Evolutionary conservation across 352 stramenopile genomes (phyloP).

Genomic region (Bremia lactucae): DNA sequence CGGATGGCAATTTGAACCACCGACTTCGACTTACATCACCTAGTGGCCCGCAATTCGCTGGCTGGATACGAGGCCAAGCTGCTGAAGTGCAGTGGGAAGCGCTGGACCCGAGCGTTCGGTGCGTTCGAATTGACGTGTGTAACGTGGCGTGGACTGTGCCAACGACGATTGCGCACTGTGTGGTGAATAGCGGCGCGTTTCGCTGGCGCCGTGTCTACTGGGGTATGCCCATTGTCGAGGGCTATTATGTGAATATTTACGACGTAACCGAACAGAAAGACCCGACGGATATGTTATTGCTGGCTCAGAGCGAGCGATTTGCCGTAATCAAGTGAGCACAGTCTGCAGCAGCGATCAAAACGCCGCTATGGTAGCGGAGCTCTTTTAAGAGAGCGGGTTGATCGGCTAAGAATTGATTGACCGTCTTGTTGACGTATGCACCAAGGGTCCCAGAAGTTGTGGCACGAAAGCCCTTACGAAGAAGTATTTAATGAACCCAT

Average conservation of each 20-base stretch:
- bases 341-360: constrained; percentile 9
- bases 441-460: constrained; percentile 2
- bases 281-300: constrained; percentile 30
- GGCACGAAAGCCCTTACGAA: constrained; percentile 14
- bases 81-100: constrained; percentile 74
- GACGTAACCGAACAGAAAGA: constrained; percentile 52
- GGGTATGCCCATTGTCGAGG: constrained; percentile 76
- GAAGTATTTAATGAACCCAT: constrained; percentile 35
- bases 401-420: neutral
- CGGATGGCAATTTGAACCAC: constrained; percentile 16
- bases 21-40: constrained; percentile 47
- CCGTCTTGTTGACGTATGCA: constrained; percentile 1
- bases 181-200: constrained; percentile 58
- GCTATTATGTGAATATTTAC: constrained; percentile 86
- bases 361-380: constrained; percentile 15
- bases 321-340: constrained; percentile 37
- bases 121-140: constrained; percentile 79
- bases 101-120: constrained; percentile 52
- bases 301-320: constrained; percentile 63
- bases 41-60: constrained; percentile 33
- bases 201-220: constrained; percentile 75
- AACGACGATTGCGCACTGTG: constrained; percentile 58
- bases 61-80: constrained; percentile 69
- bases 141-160: constrained; percentile 74
- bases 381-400: constrained; percentile 11